A percentile compares a stretch with the other conserved stretches of the same genome.
Evolutionary conservation across 2,329 filamentous ascomycete species (phyloP).

Genomic region (Colletotrichum gloeosporioides): DNA sequence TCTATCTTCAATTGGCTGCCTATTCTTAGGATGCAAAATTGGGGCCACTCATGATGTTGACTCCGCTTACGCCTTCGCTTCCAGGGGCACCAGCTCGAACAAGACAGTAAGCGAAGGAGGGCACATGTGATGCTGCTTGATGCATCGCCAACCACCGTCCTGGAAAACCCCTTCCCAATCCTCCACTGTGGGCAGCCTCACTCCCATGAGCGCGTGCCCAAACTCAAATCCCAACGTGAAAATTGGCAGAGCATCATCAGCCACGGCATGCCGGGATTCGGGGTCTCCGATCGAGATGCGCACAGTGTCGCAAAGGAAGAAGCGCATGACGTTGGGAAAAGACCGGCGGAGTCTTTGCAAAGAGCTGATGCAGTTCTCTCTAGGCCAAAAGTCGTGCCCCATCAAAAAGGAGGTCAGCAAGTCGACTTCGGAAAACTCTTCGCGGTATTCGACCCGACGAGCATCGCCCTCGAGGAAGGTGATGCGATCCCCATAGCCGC

Average conservation of each 20-base stretch:
- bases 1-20: background rate
- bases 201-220: constrained; percentile 21
- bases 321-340: background rate
- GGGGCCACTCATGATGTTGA: background rate
- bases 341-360: background rate
- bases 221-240: constrained; percentile 22
- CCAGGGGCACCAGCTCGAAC: background rate
- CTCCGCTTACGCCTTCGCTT: background rate
- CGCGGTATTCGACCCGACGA: background rate
- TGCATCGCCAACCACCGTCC: background rate
- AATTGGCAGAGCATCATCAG: constrained; percentile 8
- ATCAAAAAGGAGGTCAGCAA: constrained; percentile 23
- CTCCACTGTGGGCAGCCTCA: constrained; percentile 19
- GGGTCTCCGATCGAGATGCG: background rate
- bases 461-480: constrained; percentile 7
- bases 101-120: background rate
- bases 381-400: constrained; percentile 25
- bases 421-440: constrained; percentile 21
- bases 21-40: background rate
- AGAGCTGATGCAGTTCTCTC: constrained; percentile 7
- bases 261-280: background rate
- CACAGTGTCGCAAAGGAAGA: background rate
- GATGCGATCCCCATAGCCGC: background rate
- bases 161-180: constrained; percentile 22
- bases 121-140: background rate